Base-by-base conservation (phyloP, 2,329 filamentous ascomycete species). In the Diplodia seriata region DNA sequence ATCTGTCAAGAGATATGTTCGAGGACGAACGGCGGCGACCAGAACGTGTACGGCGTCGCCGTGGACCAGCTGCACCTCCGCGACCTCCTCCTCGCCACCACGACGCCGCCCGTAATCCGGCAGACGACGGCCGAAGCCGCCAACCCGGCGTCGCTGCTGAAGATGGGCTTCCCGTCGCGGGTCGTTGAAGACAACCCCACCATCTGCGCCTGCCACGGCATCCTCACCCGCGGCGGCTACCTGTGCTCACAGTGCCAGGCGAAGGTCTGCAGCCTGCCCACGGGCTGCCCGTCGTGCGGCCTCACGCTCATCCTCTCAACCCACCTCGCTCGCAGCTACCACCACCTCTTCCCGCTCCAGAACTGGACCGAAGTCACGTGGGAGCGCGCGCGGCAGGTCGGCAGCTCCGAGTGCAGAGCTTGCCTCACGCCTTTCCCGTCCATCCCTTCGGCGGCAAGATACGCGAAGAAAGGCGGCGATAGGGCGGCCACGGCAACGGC, bases 141-240 rank as follows among this genome's bases (percentile, higher is more conserved):
- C 72, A 80, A 85, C 74, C 77, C 83, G 74, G 80, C 76, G 67
- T 84, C 86, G 2, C 83, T 99, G 50, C 86, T 99, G 31, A 96
- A 97, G 91, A 99, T 99, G 94, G 95, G 95, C 4, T 99, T 99
- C 75, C 95, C 95, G 0, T 96, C 92, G 6, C 87, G 94, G 47
- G 91, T 91, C 2, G 87, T 95, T 5, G 91, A 92, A 65, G 85
- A 88, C 29, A 83, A 85, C 56, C 86, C 89, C 5, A 93, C 90
- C 69, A 88, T 95, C 70, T 99, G 95, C 78, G 93, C 94, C 5
- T 99, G 95, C 76, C 94, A 98, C 80, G 93, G 91, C 72, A 89
- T 89, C 70, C 89, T 94, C 18, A 90, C 87, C 23, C 85, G 91
- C 61, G 93, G 95, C 67, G 95, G 95, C 1, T 99, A 98, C 80